phyloP scores from a whole-genome alignment of 306 rosid species.

The Psophocarpus tetragonolobus region DNA sequence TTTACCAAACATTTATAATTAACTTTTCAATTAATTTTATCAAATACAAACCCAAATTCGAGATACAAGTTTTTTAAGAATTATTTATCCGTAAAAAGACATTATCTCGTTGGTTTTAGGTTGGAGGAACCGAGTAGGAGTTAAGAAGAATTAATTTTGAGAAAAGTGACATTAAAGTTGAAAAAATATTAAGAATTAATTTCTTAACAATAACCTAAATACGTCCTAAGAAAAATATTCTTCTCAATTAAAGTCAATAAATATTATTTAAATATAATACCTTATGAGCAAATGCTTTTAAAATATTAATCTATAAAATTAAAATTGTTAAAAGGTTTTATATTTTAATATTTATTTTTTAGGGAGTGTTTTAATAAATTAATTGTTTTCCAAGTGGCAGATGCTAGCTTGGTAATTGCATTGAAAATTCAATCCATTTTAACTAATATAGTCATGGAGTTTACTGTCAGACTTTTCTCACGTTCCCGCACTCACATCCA shows the following conservation, averaged over 20 bases:
- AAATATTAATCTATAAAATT: not conserved
- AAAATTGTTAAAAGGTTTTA: not conserved
- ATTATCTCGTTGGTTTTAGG: not conserved
- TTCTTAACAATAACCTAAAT: not conserved
- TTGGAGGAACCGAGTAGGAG: too few relatives aligned
- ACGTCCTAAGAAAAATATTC: not conserved
- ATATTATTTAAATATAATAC: not conserved
- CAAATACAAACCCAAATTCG: too few relatives aligned
- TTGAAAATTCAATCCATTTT: not conserved
- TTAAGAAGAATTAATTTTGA: not conserved
- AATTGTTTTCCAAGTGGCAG: not conserved
- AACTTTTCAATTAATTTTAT: too few relatives aligned
- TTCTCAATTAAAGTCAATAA: not conserved
- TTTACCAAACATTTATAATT: too few relatives aligned
- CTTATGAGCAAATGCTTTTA: not conserved
- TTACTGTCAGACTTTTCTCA: not conserved
- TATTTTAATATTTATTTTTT: not conserved
- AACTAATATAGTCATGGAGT: not conserved
- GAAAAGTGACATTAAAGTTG: not conserved
- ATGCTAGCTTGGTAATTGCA: not conserved
- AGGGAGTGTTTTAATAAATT: not conserved
- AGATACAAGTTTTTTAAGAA: not conserved
- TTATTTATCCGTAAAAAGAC: not conserved
- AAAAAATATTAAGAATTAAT: not conserved
- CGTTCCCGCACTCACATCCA: slow-evolving; percentile 11